Evolutionary conservation across 2,329 filamentous ascomycete species (phyloP).

Genomic region (Aureobasidium sp.): DNA sequence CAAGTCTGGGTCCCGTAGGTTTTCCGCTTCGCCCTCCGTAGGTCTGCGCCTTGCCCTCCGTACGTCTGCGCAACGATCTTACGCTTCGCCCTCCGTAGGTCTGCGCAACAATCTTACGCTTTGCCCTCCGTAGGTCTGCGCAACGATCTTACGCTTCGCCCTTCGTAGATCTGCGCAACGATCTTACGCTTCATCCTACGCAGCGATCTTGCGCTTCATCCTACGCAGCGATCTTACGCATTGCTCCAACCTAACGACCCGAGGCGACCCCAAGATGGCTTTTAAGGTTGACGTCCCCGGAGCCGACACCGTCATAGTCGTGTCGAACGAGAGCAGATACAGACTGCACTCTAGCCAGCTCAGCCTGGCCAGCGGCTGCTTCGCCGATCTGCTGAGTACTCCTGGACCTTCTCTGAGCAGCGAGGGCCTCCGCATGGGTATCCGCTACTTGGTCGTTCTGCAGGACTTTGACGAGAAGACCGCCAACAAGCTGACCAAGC

Average conservation of each 20-base stretch:
- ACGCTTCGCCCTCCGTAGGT: not conserved
- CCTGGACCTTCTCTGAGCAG: not conserved
- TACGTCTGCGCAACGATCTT: not conserved
- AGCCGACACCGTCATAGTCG: conserved; percentile 34
- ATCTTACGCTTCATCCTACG: not conserved
- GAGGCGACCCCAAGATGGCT: not conserved
- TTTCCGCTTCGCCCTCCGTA: no score
- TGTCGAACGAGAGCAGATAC: conserved; percentile 32
- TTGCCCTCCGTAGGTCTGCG: no score
- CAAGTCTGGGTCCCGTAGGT: no score
- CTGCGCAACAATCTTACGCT: not conserved
- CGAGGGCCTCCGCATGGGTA: conserved; percentile 16
- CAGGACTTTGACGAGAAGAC: conserved; percentile 16
- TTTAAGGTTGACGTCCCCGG: conserved; percentile 21
- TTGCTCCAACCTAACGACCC: not conserved
- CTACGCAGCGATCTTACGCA: not conserved
- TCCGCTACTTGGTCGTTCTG: conserved; percentile 23
- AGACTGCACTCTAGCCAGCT: conserved; percentile 35
- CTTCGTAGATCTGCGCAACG: not conserved
- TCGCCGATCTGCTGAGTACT: not conserved
- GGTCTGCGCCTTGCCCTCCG: not conserved
- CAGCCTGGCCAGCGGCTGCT: conserved; percentile 16
- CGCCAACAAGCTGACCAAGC: not conserved
- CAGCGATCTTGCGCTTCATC: no score
- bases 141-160: not conserved